Conservation (phyloP, 1,284 basidiomycete genomes). For the Xerocomus nothofagi region DNA sequence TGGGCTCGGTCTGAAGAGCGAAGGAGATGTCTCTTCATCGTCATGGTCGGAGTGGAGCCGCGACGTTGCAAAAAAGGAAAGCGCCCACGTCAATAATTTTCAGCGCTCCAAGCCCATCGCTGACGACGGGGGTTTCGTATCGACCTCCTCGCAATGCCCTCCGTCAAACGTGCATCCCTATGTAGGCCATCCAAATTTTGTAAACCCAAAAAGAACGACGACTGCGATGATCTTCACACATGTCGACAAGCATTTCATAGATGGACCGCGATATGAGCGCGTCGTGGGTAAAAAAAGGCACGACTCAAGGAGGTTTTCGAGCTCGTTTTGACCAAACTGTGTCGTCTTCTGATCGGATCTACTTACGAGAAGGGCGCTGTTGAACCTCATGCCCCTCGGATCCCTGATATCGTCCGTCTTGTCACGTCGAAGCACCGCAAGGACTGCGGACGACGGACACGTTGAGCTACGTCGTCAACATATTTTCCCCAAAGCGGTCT, state of each 20-base stretch:
- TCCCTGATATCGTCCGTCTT: background rate
- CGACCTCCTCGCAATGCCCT: too few relatives aligned
- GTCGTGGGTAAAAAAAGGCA: slow-evolving; percentile 22
- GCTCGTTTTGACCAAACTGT: slow-evolving; percentile 31
- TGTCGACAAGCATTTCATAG: slow-evolving; percentile 23
- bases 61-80: slow-evolving; percentile 2
- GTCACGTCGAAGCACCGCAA: slow-evolving; percentile 4
- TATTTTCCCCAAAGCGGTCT: background rate
- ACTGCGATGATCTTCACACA: slow-evolving; percentile 5
- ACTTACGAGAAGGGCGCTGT: background rate
- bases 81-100: too few relatives aligned
- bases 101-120: too few relatives aligned
- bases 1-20: slow-evolving; percentile 11
- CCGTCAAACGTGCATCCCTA: too few relatives aligned
- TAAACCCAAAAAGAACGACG: too few relatives aligned
- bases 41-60: slow-evolving; percentile 4
- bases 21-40: slow-evolving; percentile 16
- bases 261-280: slow-evolving; percentile 24
- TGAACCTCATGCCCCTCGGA: slow-evolving; percentile 3
- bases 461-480: slow-evolving; percentile 1
- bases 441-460: background rate
- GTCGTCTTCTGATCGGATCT: slow-evolving; percentile 30
- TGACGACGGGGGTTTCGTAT: too few relatives aligned
- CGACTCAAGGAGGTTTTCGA: slow-evolving; percentile 21
- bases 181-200: too few relatives aligned